Percentiles rank a stretch among this genome's conserved stretches.
Evolutionary conservation across 2,329 filamentous ascomycete genomes (phyloP).

Genomic region (Beauveria caledonica): DNA sequence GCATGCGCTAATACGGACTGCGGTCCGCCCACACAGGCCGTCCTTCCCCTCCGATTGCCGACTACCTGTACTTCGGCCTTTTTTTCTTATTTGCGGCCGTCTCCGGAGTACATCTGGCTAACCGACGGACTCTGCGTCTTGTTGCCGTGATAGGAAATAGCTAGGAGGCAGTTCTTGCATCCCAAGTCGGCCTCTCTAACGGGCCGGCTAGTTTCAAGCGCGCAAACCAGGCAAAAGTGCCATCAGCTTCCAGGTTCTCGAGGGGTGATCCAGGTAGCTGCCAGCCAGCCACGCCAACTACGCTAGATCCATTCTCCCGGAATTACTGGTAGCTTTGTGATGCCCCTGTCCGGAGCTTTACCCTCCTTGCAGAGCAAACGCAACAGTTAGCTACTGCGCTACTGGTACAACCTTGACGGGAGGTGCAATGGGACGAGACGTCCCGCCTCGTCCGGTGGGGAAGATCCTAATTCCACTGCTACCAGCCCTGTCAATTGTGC

Average conservation of each 20-base stretch:
- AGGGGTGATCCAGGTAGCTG: background rate
- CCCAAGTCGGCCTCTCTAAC: background rate
- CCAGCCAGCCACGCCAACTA: background rate
- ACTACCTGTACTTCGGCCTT: background rate
- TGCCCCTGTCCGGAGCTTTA: background rate
- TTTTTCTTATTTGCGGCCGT: background rate
- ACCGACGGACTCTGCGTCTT: too few species aligned
- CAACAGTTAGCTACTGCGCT: background rate
- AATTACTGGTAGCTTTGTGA: background rate
- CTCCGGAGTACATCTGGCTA: too few species aligned
- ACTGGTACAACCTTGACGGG: background rate
- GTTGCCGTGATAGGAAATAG: too few species aligned
- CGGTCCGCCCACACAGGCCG: background rate
- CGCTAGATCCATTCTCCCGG: background rate
- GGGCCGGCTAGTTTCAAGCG: too few species aligned
- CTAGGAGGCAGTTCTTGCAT: background rate
- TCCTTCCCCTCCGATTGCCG: constrained; percentile 2
- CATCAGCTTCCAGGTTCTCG: background rate
- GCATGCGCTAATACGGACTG: background rate
- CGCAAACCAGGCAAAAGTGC: too few species aligned
- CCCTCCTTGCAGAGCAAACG: background rate
- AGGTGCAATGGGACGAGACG: constrained; percentile 2
- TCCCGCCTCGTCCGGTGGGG: background rate
- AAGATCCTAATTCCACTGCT: background rate
- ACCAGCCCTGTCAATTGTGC: background rate